A percentile compares a stretch with the other conserved stretches of the same genome.
Conservation (phyloP, 2,329 filamentous ascomycete species). For the Diaporthe caulivora region DNA sequence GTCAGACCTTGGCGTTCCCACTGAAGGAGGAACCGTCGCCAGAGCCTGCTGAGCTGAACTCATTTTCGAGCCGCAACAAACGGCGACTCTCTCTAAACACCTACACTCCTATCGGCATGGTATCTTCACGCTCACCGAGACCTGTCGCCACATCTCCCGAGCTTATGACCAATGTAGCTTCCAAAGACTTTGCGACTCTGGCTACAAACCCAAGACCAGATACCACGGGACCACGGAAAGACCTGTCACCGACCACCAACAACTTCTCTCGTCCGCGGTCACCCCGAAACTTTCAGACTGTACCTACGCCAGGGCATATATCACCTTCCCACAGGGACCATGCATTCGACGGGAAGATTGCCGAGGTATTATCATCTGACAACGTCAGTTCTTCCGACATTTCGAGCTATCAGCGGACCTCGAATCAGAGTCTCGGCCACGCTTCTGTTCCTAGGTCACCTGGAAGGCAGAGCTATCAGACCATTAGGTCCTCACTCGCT, state of each 20-base stretch:
- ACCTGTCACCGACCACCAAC: constrained; percentile 16
- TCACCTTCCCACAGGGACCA: neutral
- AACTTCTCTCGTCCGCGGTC: constrained; percentile 34
- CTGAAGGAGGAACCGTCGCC: neutral
- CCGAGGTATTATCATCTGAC: neutral
- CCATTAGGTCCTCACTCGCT: constrained; percentile 33
- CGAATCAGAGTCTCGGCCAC: constrained; percentile 8
- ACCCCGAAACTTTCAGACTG: neutral
- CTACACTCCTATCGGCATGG: constrained; percentile 33
- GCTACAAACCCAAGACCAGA: neutral
- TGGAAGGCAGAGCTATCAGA: constrained; percentile 30
- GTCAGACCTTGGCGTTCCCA: neutral
- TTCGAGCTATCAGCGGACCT: constrained; percentile 7
- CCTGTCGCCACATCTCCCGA: neutral
- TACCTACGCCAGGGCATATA: neutral
- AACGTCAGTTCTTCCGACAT: neutral
- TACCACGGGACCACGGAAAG: neutral
- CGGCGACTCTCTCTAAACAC: constrained; percentile 24
- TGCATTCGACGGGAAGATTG: neutral
- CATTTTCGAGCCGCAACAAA: constrained; percentile 29
- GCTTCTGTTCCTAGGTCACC: neutral
- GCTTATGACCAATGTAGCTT: neutral
- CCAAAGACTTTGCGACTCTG: constrained; percentile 13
- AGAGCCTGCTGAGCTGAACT: neutral
- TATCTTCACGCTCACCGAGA: neutral